Base-by-base conservation (phyloP, 495 filamentous ascomycete genomes). In the Aspergillus hancockii region DNA sequence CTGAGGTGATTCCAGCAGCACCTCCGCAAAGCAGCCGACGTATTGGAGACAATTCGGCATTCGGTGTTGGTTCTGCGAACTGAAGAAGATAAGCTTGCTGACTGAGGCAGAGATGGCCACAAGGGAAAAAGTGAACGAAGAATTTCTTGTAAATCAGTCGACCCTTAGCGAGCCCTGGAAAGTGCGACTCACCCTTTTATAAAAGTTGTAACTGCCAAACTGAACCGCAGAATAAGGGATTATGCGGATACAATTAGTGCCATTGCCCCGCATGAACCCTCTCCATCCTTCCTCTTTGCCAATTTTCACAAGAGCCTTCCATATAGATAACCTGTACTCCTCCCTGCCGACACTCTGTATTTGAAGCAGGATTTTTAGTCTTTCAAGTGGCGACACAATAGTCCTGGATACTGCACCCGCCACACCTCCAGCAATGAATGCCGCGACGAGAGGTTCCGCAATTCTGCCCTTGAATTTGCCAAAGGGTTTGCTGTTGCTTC, bases 191-290 rank as follows among this genome's bases (percentile, higher is more conserved):
- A 96, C 93, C 79, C 86, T 84, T 77, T 96, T 97, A 73, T 98
- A 98, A 62, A 98, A 88, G 68, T 93, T 97, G 72, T 98, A 98
- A 67, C 91, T 93, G 41, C 93, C 91, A 75, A 98, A 98, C 71
- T 98, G 94, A 22, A 98, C 94, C 1, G 94, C 94, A 41, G 92
- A 97, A 73, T 98, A 98, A 13, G 94, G 94, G 41, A 98, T 90
- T 54, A 98, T 98, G 51, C 94, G 90, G 66, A 98, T 92, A 76
- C 94, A 98, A 74, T 98, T 98, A 46, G 92, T 96, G 54, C 94
- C 94, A 70, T 98, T 98, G 30, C 94, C 94, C 61, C 92, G 84
- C 92, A 98, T 92, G 65, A 97, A 93, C 3, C 94, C 94, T 70
- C 84, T 85, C 90, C 91, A 97, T 21, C 94, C 94, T 76, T 98